Evolutionary conservation across 202 grass and related monocot genomes (phyloP).

Genomic region (Eragrostis tef): DNA sequence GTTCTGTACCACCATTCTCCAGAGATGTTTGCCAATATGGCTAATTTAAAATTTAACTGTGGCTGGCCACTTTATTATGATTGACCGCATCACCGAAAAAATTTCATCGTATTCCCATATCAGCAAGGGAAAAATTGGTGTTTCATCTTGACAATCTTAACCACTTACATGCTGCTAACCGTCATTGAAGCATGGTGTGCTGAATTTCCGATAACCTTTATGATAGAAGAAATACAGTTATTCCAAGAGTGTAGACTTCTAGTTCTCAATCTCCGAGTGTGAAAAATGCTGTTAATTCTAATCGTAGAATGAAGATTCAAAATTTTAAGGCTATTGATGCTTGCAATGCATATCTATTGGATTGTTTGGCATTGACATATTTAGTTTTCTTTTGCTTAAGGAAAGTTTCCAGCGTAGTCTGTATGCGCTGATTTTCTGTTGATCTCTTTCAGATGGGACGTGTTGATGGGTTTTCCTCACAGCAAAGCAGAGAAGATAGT

Average conservation of each 20-base stretch:
- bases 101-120: neutral
- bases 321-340: conserved; percentile 8
- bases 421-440: conserved; percentile 51
- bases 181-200: too few species aligned
- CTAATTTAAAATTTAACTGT: too few species aligned
- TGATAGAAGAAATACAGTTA: neutral
- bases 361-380: conserved; percentile 27
- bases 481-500: conserved; percentile 71
- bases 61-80: too few species aligned
- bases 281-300: conserved; percentile 10
- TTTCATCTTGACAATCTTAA: neutral
- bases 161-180: neutral
- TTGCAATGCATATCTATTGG: conserved; percentile 17
- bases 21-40: too few species aligned
- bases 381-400: conserved; percentile 31
- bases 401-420: conserved; percentile 4
- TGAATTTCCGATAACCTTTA: neutral
- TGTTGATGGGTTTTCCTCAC: conserved; percentile 75
- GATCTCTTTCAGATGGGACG: conserved; percentile 71
- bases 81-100: too few species aligned
- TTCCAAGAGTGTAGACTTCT: conserved; percentile 11
- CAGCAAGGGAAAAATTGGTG: too few species aligned
- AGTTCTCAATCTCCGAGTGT: neutral
- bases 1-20: too few species aligned
- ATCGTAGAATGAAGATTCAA: neutral